phyloP scores from a whole-genome alignment of 352 stramenopile species.

The Pythium diclinum region DNA sequence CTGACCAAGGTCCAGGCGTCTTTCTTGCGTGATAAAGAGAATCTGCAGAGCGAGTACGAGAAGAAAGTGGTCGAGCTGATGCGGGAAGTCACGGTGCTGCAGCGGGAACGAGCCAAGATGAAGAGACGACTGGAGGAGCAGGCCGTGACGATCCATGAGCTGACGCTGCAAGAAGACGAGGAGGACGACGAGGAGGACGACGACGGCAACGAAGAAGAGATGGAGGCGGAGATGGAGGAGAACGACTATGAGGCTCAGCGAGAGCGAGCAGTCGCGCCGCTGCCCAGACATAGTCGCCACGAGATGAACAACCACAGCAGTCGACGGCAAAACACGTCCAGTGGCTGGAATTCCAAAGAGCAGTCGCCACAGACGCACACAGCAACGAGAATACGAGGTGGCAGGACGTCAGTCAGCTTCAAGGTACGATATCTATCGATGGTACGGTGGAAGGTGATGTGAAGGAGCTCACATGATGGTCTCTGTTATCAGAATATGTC shows the following conservation, averaged over 20 bases:
- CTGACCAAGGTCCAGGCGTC: conserved; percentile 24
- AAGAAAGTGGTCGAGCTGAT: conserved; percentile 35
- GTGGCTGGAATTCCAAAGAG: background rate
- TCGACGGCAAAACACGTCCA: background rate
- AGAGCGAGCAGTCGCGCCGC: background rate
- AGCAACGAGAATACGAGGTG: background rate
- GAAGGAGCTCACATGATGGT: background rate
- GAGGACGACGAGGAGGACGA: conserved; percentile 32
- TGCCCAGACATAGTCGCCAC: background rate
- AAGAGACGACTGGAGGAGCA: conserved; percentile 50
- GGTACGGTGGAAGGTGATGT: too few relatives aligned
- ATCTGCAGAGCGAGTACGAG: conserved; percentile 34
- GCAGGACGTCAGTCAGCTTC: conserved; percentile 6
- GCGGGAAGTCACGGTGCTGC: conserved; percentile 38
- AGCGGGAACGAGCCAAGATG: conserved; percentile 44
- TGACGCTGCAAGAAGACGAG: conserved; percentile 70
- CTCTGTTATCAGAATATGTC: conserved; percentile 21
- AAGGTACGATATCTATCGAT: conserved; percentile 3
- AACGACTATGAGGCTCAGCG: background rate
- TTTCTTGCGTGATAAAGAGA: conserved; percentile 28
- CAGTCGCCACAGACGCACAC: background rate
- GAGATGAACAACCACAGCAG: background rate
- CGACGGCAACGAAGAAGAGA: conserved; percentile 26
- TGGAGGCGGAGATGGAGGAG: background rate
- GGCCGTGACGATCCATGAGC: conserved; percentile 72